Base-by-base conservation (phyloP, 805 yeast species). In the Nakazawaea populi region DNA sequence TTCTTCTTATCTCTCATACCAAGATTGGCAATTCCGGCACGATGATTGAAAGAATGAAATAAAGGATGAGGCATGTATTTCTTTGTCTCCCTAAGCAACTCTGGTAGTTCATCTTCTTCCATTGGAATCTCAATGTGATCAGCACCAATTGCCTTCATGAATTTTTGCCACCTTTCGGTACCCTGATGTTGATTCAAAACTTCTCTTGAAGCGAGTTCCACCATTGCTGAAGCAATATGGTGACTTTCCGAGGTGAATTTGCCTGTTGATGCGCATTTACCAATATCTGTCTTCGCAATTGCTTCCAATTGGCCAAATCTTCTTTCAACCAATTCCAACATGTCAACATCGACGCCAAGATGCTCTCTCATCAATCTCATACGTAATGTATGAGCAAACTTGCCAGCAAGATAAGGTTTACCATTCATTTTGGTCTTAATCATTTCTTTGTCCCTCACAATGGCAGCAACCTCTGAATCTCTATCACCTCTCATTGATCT, bases 321-420 rank as follows among this genome's bases (percentile, higher is more conserved):
- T 57, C 91, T 74, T 61, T 90, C 97, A 34, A 89, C 86, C 42
- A 86, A 67, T 51, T 91, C 97, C 29, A 90, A 67, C 12, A 85
- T 72, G 66, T 91, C 97, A 42, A 90, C 94, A 65, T 90, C 95
- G 49, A 96, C 85, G 29, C 99, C 99, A 29, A 94, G 64, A 68
- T 94, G 99, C 63, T 94, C 99, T 56, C 99, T 79, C 99, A 94
- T 94, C 47, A 95, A 74, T 55, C 97, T 77, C 72, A 90, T 80
- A 60, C 99, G 77, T 53, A 94, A 70, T 2, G 94, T 84, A 64
- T 89, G 96, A 0, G 98, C 89, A 72, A 92, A 94, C 58, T 82
- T 83, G 4, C 89, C 92, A 2, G 92, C 99, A 54, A 75, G 68
- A 65, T 81, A 92, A 0, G 88, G 87, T 59, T 81, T 70, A 1